Evolutionary conservation across 805 yeast genomes (phyloP), one percentile per base, ranked within the genome.

Genomic region (Isabelozyma pseudorhagii): DNA sequence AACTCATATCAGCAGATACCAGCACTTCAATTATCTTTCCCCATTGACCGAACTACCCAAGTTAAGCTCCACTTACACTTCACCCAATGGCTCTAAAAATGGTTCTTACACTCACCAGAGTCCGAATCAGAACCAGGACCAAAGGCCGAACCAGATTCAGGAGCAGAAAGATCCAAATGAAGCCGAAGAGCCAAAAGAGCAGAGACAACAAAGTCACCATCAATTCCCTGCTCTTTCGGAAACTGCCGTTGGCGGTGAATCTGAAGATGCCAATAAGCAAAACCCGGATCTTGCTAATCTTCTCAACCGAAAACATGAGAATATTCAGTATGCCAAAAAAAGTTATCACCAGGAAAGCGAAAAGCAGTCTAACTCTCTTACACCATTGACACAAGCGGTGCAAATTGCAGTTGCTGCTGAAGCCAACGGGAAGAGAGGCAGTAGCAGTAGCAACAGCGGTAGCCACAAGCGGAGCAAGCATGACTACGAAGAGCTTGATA

Each of bases 21-120:
- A 84, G 45, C 94, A 87, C 69, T 87, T 87, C 71, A 86, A 85
- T 62, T 85, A 84, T 57, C 67, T 87, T 25, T 89, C 92, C 11
- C 86, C 91, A 1, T 63, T 80, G 53, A 81, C 87, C 5, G 86
- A 83, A 52, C 86, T 82, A 45, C 94, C 93, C 0, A 85, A 82
- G 56, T 66, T 87, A 42, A 84, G 75, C 18, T 83, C 89, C 1
- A 82, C 88, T 0, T 72, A 69, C 25, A 64, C 80, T n/a, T 70
- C 77, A 21, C 72, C 79, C 0, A 48, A 51, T n/a, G 48, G 55
- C 14, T 43, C 58, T 13, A 52, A 54, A 43, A 52, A 59, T 36
- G 10, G 47, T 42, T 45, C 44, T 48, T 68, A 62, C 42, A 67
- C 63, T 40, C 66, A 61, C 29, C 62, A 59, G 46, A 56, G 54